Evolutionary conservation across 2,329 filamentous ascomycete genomes (phyloP), one percentile per base, ranked within the genome.

Genomic region (Diaporthe vexans): DNA sequence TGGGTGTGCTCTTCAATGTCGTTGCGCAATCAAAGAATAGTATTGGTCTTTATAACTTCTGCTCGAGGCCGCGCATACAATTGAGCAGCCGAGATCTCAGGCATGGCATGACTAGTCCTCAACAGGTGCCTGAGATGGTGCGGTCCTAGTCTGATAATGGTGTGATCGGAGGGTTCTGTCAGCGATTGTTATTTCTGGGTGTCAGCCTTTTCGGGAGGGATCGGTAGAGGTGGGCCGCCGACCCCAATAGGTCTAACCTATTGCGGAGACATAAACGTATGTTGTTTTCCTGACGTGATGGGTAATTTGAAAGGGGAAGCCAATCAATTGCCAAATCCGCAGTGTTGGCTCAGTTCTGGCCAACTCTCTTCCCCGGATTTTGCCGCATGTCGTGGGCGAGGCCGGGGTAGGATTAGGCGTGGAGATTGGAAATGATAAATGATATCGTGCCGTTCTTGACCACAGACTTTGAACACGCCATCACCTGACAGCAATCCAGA

Each of bases 101-200:
- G 29, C 35, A 72, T 74, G 70, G 54, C 70, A 48, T 74, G 70
- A 73, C 70, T 24, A 61, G 10, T 17, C 37, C 43, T 37, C 46
- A 52, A 52, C 33, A 61, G 68, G 52, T 59, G 58, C 52, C 40
- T 43, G 67, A 59, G 11, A 51, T 74, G 68, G 59, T 72, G 2
- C 43, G 68, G 40, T 71, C 26, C 59, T 65, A 57, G 57, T 37
- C 63, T 75, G 74, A 75, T 54, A 26, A 43, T 73, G 74, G 71
- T 65, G 65, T 73, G 74, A 75, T 73, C 17, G 40, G 21, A 67
- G 58, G 37, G 58, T 75, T 54, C 58, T 35, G 65, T 75, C 71
- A 75, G 74, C 65, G 57, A 70, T 73, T 57, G 46, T 56, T 68
- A 71, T 73, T 71, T 59, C 52, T 46, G 59, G 37, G 13, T 37